Conservation (phyloP, 2,329 filamentous ascomycete species). For the Botrytis galanthina region DNA sequence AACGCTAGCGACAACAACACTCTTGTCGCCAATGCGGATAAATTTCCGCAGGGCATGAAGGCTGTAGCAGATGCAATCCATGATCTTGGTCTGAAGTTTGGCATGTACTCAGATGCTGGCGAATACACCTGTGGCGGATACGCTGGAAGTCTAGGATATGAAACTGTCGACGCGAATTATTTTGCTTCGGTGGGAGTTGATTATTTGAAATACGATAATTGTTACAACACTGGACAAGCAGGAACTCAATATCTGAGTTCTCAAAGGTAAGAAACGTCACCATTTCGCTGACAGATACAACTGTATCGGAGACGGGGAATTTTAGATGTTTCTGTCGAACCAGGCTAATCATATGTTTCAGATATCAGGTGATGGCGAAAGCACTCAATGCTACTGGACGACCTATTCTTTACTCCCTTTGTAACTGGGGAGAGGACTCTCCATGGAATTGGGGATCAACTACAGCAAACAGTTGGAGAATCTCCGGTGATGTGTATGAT, state of each 20-base stretch:
- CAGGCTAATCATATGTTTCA: conserved; percentile 8
- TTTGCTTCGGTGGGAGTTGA: conserved; percentile 53
- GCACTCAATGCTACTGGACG: conserved; percentile 40
- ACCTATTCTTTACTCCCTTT: conserved; percentile 42
- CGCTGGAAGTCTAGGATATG: conserved; percentile 49
- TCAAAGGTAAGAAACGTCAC: conserved; percentile 35
- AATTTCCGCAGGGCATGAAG: conserved; percentile 49
- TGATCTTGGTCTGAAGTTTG: conserved; percentile 48
- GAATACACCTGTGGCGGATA: conserved; percentile 43
- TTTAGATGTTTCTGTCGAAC: neutral
- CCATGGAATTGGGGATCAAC: conserved; percentile 41
- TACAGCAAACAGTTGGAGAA: conserved; percentile 42
- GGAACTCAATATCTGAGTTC: conserved; percentile 45
- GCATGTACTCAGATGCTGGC: conserved; percentile 52
- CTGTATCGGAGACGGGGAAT: neutral
- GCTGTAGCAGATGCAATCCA: conserved; percentile 49
- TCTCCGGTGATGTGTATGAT: conserved; percentile 42
- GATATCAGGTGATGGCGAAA: conserved; percentile 40
- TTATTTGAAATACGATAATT: conserved; percentile 57
- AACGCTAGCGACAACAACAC: conserved; percentile 43
- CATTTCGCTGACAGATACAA: neutral
- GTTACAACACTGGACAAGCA: conserved; percentile 53
- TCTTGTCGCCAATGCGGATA: conserved; percentile 43
- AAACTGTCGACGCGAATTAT: conserved; percentile 50
- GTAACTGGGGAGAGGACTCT: conserved; percentile 52